phyloP scores from a whole-genome alignment of 768 basidiomycete genomes.

The Phanerochaete carnosa region DNA sequence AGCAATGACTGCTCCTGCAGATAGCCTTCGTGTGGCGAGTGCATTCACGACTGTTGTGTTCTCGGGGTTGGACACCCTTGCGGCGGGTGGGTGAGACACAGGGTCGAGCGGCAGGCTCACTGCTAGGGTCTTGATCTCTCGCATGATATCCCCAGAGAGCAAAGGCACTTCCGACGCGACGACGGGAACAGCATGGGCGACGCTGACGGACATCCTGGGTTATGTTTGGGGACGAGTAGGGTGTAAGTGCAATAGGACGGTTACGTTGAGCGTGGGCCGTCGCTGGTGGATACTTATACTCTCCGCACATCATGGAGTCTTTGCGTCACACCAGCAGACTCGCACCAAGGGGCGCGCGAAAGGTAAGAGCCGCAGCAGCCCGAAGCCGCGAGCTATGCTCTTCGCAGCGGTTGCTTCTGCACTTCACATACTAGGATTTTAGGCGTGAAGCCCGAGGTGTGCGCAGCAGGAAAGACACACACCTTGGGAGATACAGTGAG shows the following conservation, averaged over 20 bases:
- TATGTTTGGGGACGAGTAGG: neutral
- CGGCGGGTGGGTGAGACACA: neutral
- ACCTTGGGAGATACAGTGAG: too few relatives aligned
- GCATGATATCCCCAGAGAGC: neutral
- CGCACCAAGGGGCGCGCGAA: too few relatives aligned
- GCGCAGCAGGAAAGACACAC: too few relatives aligned
- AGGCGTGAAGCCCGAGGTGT: too few relatives aligned
- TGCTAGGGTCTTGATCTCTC: neutral
- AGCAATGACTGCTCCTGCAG: constrained; percentile 13
- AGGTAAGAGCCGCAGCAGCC: too few relatives aligned
- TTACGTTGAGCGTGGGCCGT: neutral
- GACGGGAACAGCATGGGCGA: neutral
- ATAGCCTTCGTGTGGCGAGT: constrained; percentile 2
- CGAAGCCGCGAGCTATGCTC: too few relatives aligned
- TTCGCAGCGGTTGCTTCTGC: too few relatives aligned
- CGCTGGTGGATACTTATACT: neutral
- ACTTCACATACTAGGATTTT: too few relatives aligned
- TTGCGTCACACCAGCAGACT: neutral
- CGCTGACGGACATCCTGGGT: neutral
- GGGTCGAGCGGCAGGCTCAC: neutral
- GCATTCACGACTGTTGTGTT: neutral
- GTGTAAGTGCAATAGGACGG: neutral
- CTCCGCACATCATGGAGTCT: neutral
- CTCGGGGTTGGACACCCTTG: neutral
- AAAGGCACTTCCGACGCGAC: neutral